Evolutionary conservation across 2,329 filamentous ascomycete species (phyloP), one percentile per base, ranked within the genome.

Genomic region (Neonectria ditissima): DNA sequence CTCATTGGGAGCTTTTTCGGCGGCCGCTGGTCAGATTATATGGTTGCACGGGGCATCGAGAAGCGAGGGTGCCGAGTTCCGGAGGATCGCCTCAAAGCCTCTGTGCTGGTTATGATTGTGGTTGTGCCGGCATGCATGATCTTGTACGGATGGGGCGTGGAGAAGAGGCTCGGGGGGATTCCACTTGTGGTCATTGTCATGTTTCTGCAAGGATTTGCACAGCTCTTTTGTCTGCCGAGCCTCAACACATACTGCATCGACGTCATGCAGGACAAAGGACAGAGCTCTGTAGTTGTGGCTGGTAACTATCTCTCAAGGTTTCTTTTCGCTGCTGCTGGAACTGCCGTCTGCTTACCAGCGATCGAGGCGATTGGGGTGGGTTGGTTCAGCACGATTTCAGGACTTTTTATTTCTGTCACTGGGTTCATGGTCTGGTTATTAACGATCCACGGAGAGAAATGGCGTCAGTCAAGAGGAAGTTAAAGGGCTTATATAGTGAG

Each of bases 221-320:
- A 92, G 74, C 78, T 92, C 2, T 91, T 92, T 72, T 91, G 89
- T 67, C 92, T 92, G 67, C 90, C 90, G 0, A 87, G 84, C 48
- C 74, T 93, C 59, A 92, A 93, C 73, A 91, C 90, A 0, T 71
- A 93, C 93, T 78, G 93, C 73, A 77, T 94, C 47, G 91, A 94
- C 75, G 91, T 94, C 4, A 92, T 93, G 88, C 90, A 69, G 26
- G 69, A 69, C 41, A 66, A 62, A 16, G 82, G 82, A 2, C 80
- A 84, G 30, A 87, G 86, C 55, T 86, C 88, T 1, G 91, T 93
- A 72, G 90, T 93, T 1, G 87, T 92, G 45, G 90, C 91, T 0
- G 90, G 91, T 0, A 94, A 93, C 74, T 94, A 93, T 74, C 86
- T 92, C 72, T 82, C 92, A 48, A 82, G 92, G 3, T 94, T 94